Percentiles rank a stretch among this genome's conserved stretches.
Conservation (phyloP, 106 monocot species). For the Dioscorea alata region DNA sequence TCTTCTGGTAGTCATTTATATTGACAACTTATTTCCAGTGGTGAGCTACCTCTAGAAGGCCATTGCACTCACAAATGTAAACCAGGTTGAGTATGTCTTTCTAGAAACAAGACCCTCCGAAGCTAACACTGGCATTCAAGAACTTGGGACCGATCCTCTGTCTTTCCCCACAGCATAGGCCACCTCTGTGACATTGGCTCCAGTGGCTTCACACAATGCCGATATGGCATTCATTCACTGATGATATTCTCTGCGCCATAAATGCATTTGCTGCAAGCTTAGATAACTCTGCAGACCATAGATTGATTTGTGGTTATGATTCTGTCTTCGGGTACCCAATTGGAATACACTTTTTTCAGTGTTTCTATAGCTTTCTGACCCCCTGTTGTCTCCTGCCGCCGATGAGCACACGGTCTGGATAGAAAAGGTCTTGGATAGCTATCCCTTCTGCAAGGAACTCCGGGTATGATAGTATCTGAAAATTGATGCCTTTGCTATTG, state of each 20-base stretch:
- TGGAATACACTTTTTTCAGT: slow-evolving; percentile 12
- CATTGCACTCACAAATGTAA: slow-evolving; percentile 21
- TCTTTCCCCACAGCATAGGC: slow-evolving; percentile 19
- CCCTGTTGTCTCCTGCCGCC: slow-evolving; percentile 14
- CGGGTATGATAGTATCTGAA: slow-evolving; percentile 20
- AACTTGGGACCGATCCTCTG: slow-evolving; percentile 17
- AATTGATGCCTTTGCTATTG: slow-evolving; percentile 18
- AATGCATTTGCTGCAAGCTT: slow-evolving; percentile 20
- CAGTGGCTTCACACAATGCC: slow-evolving; percentile 18
- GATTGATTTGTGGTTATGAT: slow-evolving; percentile 8
- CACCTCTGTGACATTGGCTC: slow-evolving; percentile 15
- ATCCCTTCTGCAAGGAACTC: slow-evolving; percentile 22
- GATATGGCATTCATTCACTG: slow-evolving; percentile 18
- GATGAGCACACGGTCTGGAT: slow-evolving; percentile 17
- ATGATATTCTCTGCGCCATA: slow-evolving; percentile 20
- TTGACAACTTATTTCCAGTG: slow-evolving; percentile 21
- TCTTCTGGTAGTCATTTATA: slow-evolving; percentile 26
- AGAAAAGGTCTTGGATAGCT: slow-evolving; percentile 7
- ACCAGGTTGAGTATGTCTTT: slow-evolving; percentile 22
- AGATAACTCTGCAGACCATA: slow-evolving; percentile 21
- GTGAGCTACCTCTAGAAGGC: slow-evolving; percentile 18
- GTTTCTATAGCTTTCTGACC: slow-evolving; percentile 12
- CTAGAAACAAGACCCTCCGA: slow-evolving; percentile 18
- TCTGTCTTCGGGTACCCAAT: slow-evolving; percentile 16
- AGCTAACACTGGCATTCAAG: slow-evolving; percentile 18